These are phyloP conservation scores for Acanthochlamys bracteata DNA, from an alignment of 106 monocot genomes.

Conservation along the genomic window DNA sequence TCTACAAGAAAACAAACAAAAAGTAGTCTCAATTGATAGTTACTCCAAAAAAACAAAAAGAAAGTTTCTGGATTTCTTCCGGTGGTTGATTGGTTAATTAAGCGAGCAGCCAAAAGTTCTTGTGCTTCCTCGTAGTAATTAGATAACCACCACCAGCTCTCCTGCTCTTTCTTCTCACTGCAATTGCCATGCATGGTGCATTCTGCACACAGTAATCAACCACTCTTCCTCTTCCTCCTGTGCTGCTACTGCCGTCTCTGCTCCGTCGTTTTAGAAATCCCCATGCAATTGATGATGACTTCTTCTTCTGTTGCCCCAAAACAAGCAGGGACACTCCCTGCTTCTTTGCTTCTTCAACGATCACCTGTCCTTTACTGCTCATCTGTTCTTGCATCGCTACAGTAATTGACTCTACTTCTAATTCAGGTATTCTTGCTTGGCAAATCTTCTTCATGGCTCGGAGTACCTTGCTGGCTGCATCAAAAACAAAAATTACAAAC, in stretches of 20 bases:
- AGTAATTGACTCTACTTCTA: too few relatives aligned
- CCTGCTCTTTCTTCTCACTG: constrained; percentile 53
- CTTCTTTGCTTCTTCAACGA: constrained; percentile 44
- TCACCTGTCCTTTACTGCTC: constrained; percentile 47
- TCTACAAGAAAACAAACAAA: too few relatives aligned
- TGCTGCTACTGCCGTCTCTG: too few relatives aligned
- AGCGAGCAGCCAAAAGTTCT: constrained; percentile 70
- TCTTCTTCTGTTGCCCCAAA: constrained; percentile 45
- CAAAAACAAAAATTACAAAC: too few relatives aligned
- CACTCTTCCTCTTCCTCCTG: background rate
- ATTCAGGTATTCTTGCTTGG: constrained; percentile 49
- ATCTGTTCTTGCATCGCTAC: too few relatives aligned
- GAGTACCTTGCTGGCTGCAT: constrained; percentile 21
- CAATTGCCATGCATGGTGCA: constrained; percentile 42
- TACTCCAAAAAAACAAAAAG: too few relatives aligned
- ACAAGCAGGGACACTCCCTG: constrained; percentile 42
- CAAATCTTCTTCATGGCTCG: constrained; percentile 40
- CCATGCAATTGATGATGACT: constrained; percentile 44
- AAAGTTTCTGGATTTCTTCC: too few relatives aligned
- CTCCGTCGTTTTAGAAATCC: constrained; percentile 42
- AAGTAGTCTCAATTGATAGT: too few relatives aligned
- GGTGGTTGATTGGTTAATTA: too few relatives aligned
- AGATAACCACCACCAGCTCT: constrained; percentile 43
- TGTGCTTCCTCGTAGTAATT: constrained; percentile 48
- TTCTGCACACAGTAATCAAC: constrained; percentile 65